A percentile compares a stretch with the other conserved stretches of the same genome.
phyloP scores from a whole-genome alignment of 2,329 filamentous ascomycete species.

The Bipolaris cookei region DNA sequence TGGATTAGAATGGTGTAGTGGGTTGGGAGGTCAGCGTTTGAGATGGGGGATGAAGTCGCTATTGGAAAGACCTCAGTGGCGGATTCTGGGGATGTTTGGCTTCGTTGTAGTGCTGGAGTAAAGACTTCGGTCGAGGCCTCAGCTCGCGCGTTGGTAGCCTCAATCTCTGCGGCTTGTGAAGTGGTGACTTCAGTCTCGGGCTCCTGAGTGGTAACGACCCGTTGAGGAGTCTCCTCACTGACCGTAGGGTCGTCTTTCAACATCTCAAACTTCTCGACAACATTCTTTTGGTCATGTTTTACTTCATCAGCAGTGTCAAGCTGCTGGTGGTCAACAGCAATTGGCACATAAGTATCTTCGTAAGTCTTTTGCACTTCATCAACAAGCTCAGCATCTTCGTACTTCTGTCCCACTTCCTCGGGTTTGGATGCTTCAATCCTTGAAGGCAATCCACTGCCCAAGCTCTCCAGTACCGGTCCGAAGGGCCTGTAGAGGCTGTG shows the following conservation, averaged over 20 bases:
- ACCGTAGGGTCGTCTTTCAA: constrained; percentile 21
- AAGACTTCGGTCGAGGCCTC: not conserved
- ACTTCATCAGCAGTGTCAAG: constrained; percentile 5
- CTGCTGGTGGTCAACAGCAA: constrained; percentile 34
- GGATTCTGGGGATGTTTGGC: not conserved
- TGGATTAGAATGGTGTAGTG: constrained; percentile 39
- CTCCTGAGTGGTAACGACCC: not conserved
- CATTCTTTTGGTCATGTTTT: not conserved
- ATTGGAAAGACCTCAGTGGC: not conserved
- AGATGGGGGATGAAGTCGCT: not conserved
- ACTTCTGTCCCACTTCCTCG: constrained; percentile 17
- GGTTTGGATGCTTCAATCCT: constrained; percentile 11
- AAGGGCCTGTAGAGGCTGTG: constrained; percentile 45
- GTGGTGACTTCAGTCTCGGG: not conserved
- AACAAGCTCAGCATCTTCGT: constrained; percentile 30
- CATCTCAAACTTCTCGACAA: constrained; percentile 17
- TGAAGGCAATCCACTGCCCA: constrained; percentile 28
- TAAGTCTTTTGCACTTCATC: constrained; percentile 35
- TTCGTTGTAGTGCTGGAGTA: not conserved
- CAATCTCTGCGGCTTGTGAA: not conserved
- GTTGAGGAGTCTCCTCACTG: not conserved
- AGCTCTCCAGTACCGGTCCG: constrained; percentile 31
- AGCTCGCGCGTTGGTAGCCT: not conserved
- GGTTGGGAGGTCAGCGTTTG: constrained; percentile 8
- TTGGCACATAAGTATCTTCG: constrained; percentile 37